Evolutionary conservation across 108 stramenopile species (phyloP), one percentile per base, ranked within the genome.

Genomic region (Nitzschia sp.): DNA sequence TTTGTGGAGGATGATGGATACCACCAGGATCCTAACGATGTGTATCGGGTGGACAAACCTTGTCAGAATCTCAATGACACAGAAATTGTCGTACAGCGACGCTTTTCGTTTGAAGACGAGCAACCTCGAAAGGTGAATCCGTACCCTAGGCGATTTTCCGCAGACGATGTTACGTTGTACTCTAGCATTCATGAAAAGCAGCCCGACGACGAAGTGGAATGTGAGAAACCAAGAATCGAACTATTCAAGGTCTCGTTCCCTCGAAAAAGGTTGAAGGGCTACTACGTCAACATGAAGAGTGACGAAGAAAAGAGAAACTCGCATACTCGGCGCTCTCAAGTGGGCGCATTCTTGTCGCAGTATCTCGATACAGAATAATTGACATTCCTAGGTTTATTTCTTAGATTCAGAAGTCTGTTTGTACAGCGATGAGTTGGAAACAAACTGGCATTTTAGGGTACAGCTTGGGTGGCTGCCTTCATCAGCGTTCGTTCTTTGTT

Each of bases 261-360:
- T 9, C 61, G 61, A 1, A 46, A 62, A 46, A 62, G 44, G 43
- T 21, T 37, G 17, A 5, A 43, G 19, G 61, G 61, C 8, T 62
- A 62, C 22, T 62, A 44, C 41, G 61, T 46, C 8, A 62, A 62
- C 41, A 62, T 43, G 61, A 62, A 62, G 22, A 62, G 41, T 22
- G 21, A 37, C 5, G 61, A 43, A 19, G 61, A 62, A 62, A 20
- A 22, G 10, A 0, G 17, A 10, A 46, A 17, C 21, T 62, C 61
- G 41, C 2, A 62, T 6, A 46, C 3, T 14, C 61, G 61, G 5
- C 61, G 61, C 5, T 43, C 42, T 5, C 22, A 37, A 10, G 61
- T 62, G 43, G 22, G 22, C 43, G 22, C 42, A 12, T 62, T 62
- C 43, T 24, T 62, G 20, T 43, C 61, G 5, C 61, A 62, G 24